Base-by-base conservation (phyloP, 768 basidiomycete species). In the Austroboletus festivus region DNA sequence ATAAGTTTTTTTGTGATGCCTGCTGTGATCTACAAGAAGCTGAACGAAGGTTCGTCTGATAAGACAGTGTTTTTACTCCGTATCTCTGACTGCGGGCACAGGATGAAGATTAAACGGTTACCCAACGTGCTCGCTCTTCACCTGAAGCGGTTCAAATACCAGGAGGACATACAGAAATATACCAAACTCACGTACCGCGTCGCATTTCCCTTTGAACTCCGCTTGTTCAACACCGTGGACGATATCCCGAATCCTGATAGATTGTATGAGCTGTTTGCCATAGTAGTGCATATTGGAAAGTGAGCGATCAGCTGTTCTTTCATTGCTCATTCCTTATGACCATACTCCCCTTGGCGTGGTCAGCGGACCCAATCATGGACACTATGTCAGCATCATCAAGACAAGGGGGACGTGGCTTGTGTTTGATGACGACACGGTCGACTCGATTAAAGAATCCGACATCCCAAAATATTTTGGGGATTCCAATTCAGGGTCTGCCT, bases 201-300 rank as follows among this genome's bases (percentile, higher is more conserved):
- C 42, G 93, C 92, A 4, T 98, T 99, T 70, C 95, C 96, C 2
- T 79, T 92, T 54, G 89, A 98, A 65, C 81, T 99, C 34, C 83
- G 95, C 50, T 71, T 99, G 48, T 97, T 97, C 75, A 97, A 99
- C 67, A 98, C 96, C 37, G 86, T 93, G 43, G 96, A 99, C 68
- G 92, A 94, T 58, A 81, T 86, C 40, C 82, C 86, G 44, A 82
- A 97, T 64, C 89, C 93, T 0, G 96, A 99, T 67, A 77, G 94
- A 46, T 66, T 98, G 52, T 99, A 96, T 71, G 84, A 90, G 65
- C 79, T 99, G 22, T 97, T 94, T 65, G 93, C 91, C 13, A 91
- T 98, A 49, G 94, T 99, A 28, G 92, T 99, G n/a, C 96, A 99
- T 70, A 94, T 99, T 55, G 96, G 96, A 78, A 89, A 82, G 94